phyloP scores from a whole-genome alignment of 805 yeast species.

The Spathaspora arborariae region DNA sequence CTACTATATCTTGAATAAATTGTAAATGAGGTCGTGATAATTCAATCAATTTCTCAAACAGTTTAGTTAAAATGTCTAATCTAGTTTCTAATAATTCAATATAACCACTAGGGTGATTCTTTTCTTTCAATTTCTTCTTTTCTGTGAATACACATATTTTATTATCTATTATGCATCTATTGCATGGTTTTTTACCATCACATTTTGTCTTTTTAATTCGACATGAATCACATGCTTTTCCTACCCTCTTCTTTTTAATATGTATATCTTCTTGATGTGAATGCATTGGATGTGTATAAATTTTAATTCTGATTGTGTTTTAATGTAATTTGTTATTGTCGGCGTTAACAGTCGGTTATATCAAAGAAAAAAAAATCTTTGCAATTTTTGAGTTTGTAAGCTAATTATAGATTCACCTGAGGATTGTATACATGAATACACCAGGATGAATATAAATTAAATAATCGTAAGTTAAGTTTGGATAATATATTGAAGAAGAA shows the following conservation, averaged over 20 bases:
- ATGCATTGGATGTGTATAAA: neutral
- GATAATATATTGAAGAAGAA: neutral
- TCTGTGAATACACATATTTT: slow-evolving; percentile 59
- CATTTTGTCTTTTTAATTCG: slow-evolving; percentile 62
- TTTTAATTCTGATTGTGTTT: neutral
- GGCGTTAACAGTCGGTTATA: neutral
- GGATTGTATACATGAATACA: neutral
- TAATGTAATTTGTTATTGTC: neutral
- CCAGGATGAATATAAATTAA: neutral
- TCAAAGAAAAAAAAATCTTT: no score
- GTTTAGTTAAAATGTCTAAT: slow-evolving; percentile 46
- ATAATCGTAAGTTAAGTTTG: neutral
- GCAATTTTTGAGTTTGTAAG: neutral
- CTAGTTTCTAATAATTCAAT: slow-evolving; percentile 62
- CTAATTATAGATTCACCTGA: neutral
- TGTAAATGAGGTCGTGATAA: slow-evolving; percentile 27
- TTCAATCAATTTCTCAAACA: slow-evolving; percentile 41
- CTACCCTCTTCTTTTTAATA: slow-evolving; percentile 50
- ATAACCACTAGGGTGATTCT: slow-evolving; percentile 55
- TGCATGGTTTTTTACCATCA: slow-evolving; percentile 60
- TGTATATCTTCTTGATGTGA: slow-evolving; percentile 9
- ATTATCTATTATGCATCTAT: slow-evolving; percentile 51
- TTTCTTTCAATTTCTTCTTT: slow-evolving; percentile 50
- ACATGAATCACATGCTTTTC: slow-evolving; percentile 63
- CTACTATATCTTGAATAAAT: slow-evolving; percentile 19